Percentiles rank a stretch among this genome's conserved stretches.
These are phyloP conservation scores for Pinus taeda DNA, from an alignment of 75 land plant genomes.

Conservation along the genomic window DNA sequence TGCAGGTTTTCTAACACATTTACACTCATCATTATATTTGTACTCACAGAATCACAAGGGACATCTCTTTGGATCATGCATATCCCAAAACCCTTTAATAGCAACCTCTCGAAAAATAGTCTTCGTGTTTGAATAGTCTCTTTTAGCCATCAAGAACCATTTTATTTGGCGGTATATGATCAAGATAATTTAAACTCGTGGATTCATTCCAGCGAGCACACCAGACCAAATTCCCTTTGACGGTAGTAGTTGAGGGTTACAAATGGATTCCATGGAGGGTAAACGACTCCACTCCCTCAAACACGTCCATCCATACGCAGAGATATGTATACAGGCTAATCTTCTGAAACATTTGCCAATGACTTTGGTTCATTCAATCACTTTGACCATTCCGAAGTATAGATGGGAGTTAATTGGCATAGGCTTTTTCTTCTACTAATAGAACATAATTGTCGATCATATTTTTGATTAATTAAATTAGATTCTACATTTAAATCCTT, in stretches of 20 bases:
- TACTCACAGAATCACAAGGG: no score
- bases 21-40: no score
- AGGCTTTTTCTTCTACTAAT: slow-evolving; percentile 51
- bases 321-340: slow-evolving; percentile 90
- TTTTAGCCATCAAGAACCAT: no score
- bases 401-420: slow-evolving; percentile 77
- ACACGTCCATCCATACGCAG: slow-evolving; percentile 96
- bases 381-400: slow-evolving; percentile 71
- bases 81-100: no score
- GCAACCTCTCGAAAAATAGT: no score
- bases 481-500: not conserved
- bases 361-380: slow-evolving; percentile 95
- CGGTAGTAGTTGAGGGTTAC: slow-evolving; percentile 78
- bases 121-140: no score
- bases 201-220: slow-evolving; percentile 93
- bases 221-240: slow-evolving; percentile 89
- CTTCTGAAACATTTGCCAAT: slow-evolving; percentile 71
- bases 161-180: no score
- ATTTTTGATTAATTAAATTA: slow-evolving; percentile 31
- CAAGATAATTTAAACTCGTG: slow-evolving; percentile 42
- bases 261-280: slow-evolving; percentile 96
- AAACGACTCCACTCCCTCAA: slow-evolving; percentile 90
- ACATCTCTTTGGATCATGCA: no score
- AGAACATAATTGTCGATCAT: slow-evolving; percentile 24
- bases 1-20: no score